Conservation (phyloP, 225 moss, liverwort and hornwort genomes). For the Sphagnum tenellum region DNA sequence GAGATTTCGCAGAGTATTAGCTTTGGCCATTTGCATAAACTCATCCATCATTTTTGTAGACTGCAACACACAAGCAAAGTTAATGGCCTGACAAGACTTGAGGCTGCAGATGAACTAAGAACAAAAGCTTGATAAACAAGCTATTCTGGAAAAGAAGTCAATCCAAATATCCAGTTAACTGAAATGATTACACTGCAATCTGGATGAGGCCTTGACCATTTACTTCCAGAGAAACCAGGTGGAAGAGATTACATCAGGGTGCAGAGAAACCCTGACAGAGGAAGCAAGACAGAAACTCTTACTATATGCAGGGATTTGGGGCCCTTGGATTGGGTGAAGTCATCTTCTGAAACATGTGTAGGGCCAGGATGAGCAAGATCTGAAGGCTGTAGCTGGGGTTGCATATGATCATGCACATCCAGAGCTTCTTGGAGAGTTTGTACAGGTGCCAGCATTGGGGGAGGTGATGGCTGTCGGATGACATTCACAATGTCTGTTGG, state of each 20-base stretch:
- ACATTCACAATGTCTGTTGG: constrained; percentile 54
- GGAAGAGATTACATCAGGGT: too few relatives aligned
- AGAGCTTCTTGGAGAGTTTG: constrained; percentile 40
- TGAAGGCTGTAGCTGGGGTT: constrained; percentile 52
- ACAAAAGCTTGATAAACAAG: too few relatives aligned
- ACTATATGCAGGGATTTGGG: constrained; percentile 88
- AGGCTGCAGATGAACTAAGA: too few relatives aligned
- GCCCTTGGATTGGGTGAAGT: constrained; percentile 55
- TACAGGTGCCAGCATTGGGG: constrained; percentile 81
- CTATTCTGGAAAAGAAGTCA: too few relatives aligned
- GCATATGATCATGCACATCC: constrained; percentile 38
- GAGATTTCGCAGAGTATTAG: constrained; percentile 75
- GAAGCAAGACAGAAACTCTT: constrained; percentile 6
- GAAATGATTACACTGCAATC: too few relatives aligned
- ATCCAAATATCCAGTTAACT: too few relatives aligned
- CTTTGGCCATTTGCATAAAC: constrained; percentile 80
- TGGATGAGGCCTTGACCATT: too few relatives aligned
- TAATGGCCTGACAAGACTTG: too few relatives aligned
- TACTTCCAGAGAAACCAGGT: too few relatives aligned
- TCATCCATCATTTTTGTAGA: constrained; percentile 97
- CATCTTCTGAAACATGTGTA: constrained; percentile 55
- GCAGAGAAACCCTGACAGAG: too few relatives aligned
- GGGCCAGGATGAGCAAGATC: constrained; percentile 93
- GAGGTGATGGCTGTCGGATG: constrained; percentile 92
- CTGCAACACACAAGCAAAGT: constrained; percentile 17